Conservation (phyloP, 306 rosid species). For the Fragaria ananassa region DNA sequence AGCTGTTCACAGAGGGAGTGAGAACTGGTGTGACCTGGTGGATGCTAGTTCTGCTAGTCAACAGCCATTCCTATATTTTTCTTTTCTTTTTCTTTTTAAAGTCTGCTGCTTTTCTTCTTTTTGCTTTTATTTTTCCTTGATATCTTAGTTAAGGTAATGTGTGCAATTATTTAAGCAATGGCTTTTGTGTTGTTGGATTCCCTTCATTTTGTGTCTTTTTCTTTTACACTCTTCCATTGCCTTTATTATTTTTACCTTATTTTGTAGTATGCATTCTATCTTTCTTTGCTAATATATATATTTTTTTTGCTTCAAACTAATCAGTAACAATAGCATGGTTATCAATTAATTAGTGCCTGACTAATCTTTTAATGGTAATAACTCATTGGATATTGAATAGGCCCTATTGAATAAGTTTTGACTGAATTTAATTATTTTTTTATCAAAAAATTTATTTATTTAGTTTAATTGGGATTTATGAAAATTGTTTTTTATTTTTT, state of each 20-base stretch:
- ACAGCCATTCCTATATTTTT: slow-evolving; percentile 13
- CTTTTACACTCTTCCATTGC: not conserved
- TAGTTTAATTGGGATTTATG: too few relatives aligned
- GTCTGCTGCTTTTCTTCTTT: slow-evolving; percentile 10
- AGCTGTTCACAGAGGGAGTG: slow-evolving; percentile 28
- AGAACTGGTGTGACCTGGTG: not conserved
- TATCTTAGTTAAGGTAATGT: not conserved
- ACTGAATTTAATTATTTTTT: too few relatives aligned
- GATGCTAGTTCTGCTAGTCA: slow-evolving; percentile 6
- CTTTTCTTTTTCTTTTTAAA: not conserved
- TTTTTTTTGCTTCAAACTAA: not conserved
- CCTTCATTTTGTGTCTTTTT: not conserved
- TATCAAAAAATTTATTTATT: too few relatives aligned
- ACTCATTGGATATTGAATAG: too few relatives aligned
- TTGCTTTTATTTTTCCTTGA: not conserved
- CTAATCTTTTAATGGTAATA: too few relatives aligned
- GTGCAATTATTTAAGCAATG: not conserved
- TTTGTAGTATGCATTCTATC: not conserved
- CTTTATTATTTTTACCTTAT: not conserved
- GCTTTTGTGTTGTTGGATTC: not conserved
- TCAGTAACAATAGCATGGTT: not conserved
- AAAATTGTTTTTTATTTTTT: not conserved
- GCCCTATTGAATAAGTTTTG: too few relatives aligned
- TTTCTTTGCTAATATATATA: too few relatives aligned
- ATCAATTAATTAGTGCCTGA: too few relatives aligned